A percentile compares a stretch with the other conserved stretches of the same genome.
phyloP scores from a whole-genome alignment of 352 stramenopile genomes.

The Globisporangium solare region DNA sequence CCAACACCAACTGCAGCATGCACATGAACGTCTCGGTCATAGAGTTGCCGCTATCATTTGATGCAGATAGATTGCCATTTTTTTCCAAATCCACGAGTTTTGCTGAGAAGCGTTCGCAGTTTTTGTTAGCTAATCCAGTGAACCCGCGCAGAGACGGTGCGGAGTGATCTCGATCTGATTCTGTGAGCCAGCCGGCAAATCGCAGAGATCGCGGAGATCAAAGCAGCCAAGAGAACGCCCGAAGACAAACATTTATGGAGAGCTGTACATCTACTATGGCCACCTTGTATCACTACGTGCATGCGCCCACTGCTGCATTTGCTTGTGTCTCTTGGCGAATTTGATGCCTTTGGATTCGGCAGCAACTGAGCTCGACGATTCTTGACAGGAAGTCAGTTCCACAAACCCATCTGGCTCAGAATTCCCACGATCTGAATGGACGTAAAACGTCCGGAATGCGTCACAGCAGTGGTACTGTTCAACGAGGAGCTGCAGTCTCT shows the following conservation, averaged over 20 bases:
- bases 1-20: background rate
- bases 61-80: too few species aligned
- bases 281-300: too few species aligned
- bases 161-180: constrained; percentile 2
- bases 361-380: too few species aligned
- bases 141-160: constrained; percentile 1
- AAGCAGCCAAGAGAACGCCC: too few species aligned
- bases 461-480: constrained; percentile 12
- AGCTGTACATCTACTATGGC: too few species aligned
- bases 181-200: background rate
- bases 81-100: background rate
- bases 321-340: too few species aligned
- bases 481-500: background rate
- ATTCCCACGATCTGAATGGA: background rate
- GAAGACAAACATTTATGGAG: too few species aligned
- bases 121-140: constrained; percentile 2
- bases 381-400: background rate
- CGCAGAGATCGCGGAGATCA: background rate
- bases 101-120: background rate
- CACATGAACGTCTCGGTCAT: background rate
- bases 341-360: too few species aligned
- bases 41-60: too few species aligned
- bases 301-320: too few species aligned
- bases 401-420: too few species aligned
- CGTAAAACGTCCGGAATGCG: constrained; percentile 5